phyloP scores from a whole-genome alignment of 2,329 filamentous ascomycete species.

The Colletotrichum spaethianum region DNA sequence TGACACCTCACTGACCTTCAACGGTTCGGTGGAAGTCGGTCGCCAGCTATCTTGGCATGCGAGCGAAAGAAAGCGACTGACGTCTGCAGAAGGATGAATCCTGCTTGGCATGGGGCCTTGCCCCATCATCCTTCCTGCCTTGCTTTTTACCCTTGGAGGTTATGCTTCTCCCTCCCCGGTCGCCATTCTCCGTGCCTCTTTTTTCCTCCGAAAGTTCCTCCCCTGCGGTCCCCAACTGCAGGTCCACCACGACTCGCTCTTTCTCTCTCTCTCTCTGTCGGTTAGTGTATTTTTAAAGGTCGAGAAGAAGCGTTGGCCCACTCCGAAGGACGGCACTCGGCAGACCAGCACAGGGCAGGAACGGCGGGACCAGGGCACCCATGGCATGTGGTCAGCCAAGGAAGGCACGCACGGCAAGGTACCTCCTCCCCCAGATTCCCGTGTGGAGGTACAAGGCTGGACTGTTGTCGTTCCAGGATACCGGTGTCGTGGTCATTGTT shows the following conservation, averaged over 20 bases:
- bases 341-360: constrained; percentile 13
- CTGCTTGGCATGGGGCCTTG: not conserved
- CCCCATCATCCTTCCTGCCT: not conserved
- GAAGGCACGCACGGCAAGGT: constrained; percentile 11
- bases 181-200: constrained; percentile 1
- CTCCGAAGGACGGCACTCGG: constrained; percentile 18
- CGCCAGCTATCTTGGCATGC: not conserved
- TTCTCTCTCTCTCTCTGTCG: too few species aligned
- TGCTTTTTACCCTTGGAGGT: constrained; percentile 11
- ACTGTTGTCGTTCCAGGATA: constrained; percentile 7
- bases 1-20: not conserved
- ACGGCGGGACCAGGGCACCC: not conserved
- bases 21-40: not conserved
- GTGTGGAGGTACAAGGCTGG: constrained; percentile 19
- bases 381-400: not conserved
- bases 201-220: not conserved
- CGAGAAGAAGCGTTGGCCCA: not conserved
- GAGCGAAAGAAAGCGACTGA: not conserved
- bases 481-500: not conserved
- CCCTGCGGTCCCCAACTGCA: too few species aligned
- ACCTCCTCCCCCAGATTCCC: constrained; percentile 25
- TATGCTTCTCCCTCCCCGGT: not conserved
- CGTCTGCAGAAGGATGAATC: not conserved
- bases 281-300: too few species aligned
- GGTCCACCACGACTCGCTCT: not conserved